Percentiles rank a stretch among this genome's conserved stretches.
These are phyloP conservation scores for Tinospora cordifolia DNA, from an alignment of 164 flowering plant species.

Conservation along the genomic window DNA sequence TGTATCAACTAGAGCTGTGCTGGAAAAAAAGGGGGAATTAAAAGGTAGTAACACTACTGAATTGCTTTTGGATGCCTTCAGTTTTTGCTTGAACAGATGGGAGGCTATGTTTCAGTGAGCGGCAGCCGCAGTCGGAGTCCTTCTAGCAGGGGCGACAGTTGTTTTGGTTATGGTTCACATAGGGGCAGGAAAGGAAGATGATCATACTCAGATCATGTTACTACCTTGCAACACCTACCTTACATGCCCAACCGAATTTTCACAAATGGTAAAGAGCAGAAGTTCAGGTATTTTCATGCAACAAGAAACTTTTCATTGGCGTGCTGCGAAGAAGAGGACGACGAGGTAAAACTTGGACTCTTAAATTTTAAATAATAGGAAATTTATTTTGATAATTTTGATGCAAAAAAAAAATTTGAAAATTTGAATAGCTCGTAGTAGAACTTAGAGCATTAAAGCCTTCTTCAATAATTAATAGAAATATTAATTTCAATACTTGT, in stretches of 20 bases:
- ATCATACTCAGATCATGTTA: constrained; percentile 44
- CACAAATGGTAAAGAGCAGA: constrained; percentile 64
- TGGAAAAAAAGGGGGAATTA: constrained; percentile 9
- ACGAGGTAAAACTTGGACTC: no score
- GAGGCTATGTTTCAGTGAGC: constrained; percentile 63
- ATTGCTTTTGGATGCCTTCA: constrained; percentile 23
- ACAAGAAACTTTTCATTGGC: no score
- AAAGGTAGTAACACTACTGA: neutral
- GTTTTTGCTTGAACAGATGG: constrained; percentile 44
- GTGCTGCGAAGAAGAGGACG: no score
- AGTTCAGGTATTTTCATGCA: constrained; percentile 83
- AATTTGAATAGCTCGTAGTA: no score
- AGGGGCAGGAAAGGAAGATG: constrained; percentile 33
- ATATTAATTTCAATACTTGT: no score
- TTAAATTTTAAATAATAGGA: no score
- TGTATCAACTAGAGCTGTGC: constrained; percentile 22
- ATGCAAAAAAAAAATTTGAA: no score
- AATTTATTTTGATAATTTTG: no score
- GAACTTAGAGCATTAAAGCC: no score
- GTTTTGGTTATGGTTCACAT: constrained; percentile 29
- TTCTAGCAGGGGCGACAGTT: constrained; percentile 31
- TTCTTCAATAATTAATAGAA: no score
- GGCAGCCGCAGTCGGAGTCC: constrained; percentile 26
- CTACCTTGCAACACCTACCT: constrained; percentile 49
- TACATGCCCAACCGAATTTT: constrained; percentile 61